Percentiles rank a stretch among this genome's conserved stretches.
Evolutionary conservation across 331 rosid genomes (phyloP).

Genomic region (Saraca asoca): DNA sequence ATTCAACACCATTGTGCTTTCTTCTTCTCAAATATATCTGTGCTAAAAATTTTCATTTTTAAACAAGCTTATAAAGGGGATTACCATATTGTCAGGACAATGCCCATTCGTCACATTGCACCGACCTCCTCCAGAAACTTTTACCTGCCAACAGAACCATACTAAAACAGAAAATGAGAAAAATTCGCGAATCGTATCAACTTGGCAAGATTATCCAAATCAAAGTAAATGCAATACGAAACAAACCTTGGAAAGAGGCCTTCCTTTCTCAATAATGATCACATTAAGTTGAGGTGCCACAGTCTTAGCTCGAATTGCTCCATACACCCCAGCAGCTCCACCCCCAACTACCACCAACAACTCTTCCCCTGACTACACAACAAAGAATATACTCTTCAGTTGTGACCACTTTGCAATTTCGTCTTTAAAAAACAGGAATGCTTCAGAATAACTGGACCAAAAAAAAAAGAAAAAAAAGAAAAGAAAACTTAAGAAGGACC

Average conservation of each 20-base stretch:
- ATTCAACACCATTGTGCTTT: not conserved
- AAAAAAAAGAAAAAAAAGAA: not conserved
- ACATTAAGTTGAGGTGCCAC: constrained; percentile 73
- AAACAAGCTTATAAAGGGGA: constrained; percentile 9
- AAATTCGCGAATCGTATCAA: constrained; percentile 1
- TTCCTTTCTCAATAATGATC: constrained; percentile 73
- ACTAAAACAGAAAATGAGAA: not conserved
- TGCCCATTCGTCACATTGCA: constrained; percentile 97
- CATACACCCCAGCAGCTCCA: constrained; percentile 95
- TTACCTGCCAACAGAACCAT: constrained; percentile 56
- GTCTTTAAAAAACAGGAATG: not conserved
- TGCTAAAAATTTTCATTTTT: too few species aligned
- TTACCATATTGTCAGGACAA: constrained; percentile 66
- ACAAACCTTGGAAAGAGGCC: constrained; percentile 80
- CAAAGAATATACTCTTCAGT: not conserved
- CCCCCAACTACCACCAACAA: constrained; percentile 85
- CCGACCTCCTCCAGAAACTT: constrained; percentile 91
- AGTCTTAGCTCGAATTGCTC: constrained; percentile 86
- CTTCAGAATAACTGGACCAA: not conserved
- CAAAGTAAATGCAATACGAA: not conserved
- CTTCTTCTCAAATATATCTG: not conserved
- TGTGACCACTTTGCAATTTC: too few species aligned
- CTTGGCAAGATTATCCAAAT: not conserved
- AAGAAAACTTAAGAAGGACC: too few species aligned
- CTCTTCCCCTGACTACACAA: constrained; percentile 59